These are phyloP conservation scores for Cardamine occulta DNA, from an alignment of 345 rosid genomes.

Conservation along the genomic window DNA sequence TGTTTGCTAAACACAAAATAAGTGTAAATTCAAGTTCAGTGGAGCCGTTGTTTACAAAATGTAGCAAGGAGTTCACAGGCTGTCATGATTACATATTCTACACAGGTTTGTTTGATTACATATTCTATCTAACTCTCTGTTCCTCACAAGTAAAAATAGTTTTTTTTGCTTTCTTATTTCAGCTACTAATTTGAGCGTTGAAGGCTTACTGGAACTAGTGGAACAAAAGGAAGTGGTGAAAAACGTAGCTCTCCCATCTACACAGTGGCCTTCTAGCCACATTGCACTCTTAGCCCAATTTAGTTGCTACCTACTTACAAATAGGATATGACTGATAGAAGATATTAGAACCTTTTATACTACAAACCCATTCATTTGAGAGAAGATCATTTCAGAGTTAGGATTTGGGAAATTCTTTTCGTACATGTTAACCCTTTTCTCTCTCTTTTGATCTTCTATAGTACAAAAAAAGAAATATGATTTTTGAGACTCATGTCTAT, in stretches of 20 bases:
- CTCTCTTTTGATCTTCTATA: neutral
- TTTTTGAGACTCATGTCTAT: neutral
- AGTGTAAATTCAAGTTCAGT: no score
- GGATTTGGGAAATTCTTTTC: neutral
- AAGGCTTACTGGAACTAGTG: neutral
- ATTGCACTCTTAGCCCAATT: neutral
- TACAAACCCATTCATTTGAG: neutral
- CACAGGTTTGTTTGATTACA: no score
- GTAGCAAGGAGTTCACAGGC: no score
- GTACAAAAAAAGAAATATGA: neutral
- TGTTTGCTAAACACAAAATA: no score
- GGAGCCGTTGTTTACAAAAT: no score
- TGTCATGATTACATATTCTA: no score
- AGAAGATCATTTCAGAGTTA: neutral
- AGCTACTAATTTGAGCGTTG: no score
- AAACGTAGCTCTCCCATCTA: neutral
- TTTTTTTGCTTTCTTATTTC: no score
- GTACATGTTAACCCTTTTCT: neutral
- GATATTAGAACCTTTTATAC: neutral
- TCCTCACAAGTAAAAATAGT: no score
- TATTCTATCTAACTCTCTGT: no score
- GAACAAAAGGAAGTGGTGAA: neutral
- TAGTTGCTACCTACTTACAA: neutral
- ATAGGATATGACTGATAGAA: neutral
- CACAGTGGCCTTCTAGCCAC: neutral